phyloP scores from a whole-genome alignment of 106 monocot species.

The Agapanthus africanus region DNA sequence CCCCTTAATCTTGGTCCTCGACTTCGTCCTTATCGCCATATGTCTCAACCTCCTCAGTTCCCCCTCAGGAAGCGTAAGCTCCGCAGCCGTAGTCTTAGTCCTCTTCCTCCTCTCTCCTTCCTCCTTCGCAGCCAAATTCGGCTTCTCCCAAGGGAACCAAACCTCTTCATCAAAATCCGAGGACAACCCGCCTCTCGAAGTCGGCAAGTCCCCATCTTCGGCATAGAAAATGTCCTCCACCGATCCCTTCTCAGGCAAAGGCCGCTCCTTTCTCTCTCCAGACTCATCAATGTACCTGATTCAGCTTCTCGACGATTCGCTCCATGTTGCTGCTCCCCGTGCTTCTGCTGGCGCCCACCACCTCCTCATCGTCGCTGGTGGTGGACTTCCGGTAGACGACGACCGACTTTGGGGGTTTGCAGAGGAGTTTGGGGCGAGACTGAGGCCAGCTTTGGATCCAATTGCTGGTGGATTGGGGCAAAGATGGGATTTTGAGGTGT shows the following conservation, averaged over 20 bases:
- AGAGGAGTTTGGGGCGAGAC: constrained; percentile 13
- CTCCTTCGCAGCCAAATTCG: constrained; percentile 6
- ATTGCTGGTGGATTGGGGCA: not conserved
- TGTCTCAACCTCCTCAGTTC: constrained; percentile 83
- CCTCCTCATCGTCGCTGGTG: constrained; percentile 47
- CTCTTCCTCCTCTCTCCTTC: constrained; percentile 30
- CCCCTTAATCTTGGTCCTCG: constrained; percentile 71
- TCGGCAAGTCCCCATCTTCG: constrained; percentile 73
- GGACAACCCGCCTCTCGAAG: constrained; percentile 52
- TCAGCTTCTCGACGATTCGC: constrained; percentile 68
- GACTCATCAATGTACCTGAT: constrained; percentile 67
- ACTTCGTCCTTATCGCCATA: constrained; percentile 64
- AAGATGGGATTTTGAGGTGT: constrained; percentile 6
- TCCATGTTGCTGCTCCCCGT: constrained; percentile 72
- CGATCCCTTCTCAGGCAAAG: constrained; percentile 59
- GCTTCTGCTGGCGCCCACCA: constrained; percentile 60
- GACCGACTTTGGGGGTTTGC: constrained; percentile 23
- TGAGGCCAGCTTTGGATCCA: constrained; percentile 41
- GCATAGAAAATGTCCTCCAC: constrained; percentile 87
- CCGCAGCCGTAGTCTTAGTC: constrained; percentile 64
- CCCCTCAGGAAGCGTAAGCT: constrained; percentile 75
- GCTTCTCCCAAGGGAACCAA: constrained; percentile 87
- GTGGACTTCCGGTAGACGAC: constrained; percentile 52
- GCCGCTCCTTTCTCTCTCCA: constrained; percentile 10
- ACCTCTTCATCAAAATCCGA: constrained; percentile 41